phyloP scores from a whole-genome alignment of 164 flowering plant genomes.

The Euptelea pleiosperma region DNA sequence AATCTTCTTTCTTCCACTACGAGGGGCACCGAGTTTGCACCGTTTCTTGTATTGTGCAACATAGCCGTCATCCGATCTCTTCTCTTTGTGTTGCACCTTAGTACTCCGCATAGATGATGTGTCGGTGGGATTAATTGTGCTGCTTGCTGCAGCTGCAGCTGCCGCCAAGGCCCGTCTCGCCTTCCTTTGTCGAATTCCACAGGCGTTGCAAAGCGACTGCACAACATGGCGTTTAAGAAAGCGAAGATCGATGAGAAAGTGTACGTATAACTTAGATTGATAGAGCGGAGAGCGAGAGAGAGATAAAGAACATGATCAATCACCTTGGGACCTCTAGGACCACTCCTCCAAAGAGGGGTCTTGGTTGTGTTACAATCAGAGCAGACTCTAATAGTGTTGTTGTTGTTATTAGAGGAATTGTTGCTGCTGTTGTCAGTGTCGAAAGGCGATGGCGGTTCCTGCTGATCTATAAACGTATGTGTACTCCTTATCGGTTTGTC shows the following conservation, averaged over 20 bases:
- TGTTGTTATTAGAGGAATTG: constrained; percentile 25
- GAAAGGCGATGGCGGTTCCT: constrained; percentile 9
- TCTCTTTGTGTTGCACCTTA: constrained; percentile 32
- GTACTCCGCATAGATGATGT: constrained; percentile 16
- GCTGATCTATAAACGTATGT: constrained; percentile 24
- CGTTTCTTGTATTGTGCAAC: constrained; percentile 36
- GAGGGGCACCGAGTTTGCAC: constrained; percentile 24
- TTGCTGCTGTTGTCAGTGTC: constrained; percentile 20
- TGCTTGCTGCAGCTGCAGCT: constrained; percentile 41
- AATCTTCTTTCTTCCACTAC: constrained; percentile 25
- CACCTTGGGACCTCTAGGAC: constrained; percentile 78
- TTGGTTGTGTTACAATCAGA: constrained; percentile 42
- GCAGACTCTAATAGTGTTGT: constrained; percentile 47
- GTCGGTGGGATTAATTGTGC: constrained; percentile 12
- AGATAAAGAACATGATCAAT: neutral
- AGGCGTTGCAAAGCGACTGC: constrained; percentile 88
- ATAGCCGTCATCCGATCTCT: constrained; percentile 24
- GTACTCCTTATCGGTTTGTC: constrained; percentile 1
- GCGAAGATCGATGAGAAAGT: neutral
- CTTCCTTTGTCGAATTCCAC: constrained; percentile 86
- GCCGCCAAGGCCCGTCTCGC: constrained; percentile 70
- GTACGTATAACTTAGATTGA: neutral
- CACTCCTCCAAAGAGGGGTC: constrained; percentile 44
- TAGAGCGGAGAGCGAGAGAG: neutral
- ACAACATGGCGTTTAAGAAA: constrained; percentile 1